Conservation (phyloP, 1,139 yeast genomes). For the Hanseniaspora sp. region DNA sequence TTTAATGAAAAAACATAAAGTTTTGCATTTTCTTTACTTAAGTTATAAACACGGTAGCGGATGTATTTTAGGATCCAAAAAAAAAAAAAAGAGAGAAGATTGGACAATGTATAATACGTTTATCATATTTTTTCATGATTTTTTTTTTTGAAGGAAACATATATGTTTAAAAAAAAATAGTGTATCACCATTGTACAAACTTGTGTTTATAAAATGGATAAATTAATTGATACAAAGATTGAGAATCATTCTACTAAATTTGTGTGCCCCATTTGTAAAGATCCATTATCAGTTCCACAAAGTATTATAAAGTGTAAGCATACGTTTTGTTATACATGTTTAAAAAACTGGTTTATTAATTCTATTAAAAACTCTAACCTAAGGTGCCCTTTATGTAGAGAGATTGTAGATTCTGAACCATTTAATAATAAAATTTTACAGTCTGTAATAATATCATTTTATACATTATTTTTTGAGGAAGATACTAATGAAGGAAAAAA, state of each 20-base stretch:
- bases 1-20: too few relatives aligned
- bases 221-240: not conserved
- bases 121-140: too few relatives aligned
- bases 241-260: not conserved
- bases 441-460: constrained; percentile 6
- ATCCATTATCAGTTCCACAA: constrained; percentile 11
- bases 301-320: constrained; percentile 11
- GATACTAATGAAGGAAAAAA: not conserved
- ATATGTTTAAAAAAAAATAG: too few relatives aligned
- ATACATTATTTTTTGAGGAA: not conserved
- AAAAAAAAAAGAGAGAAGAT: not conserved
- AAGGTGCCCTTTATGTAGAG: constrained; percentile 12
- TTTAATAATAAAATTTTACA: constrained; percentile 14
- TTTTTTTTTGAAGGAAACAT: too few relatives aligned
- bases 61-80: not conserved
- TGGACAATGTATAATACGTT: too few relatives aligned
- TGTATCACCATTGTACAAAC: too few relatives aligned
- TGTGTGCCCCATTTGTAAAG: constrained; percentile 11
- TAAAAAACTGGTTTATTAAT: constrained; percentile 13
- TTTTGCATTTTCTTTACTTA: too few relatives aligned
- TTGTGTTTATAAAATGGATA: not conserved
- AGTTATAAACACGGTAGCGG: not conserved
- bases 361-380: constrained; percentile 4
- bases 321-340: constrained; percentile 9
- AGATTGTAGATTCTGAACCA: constrained; percentile 5